Conservation (phyloP, 2,329 filamentous ascomycete species). For the Penicillium sp. region DNA sequence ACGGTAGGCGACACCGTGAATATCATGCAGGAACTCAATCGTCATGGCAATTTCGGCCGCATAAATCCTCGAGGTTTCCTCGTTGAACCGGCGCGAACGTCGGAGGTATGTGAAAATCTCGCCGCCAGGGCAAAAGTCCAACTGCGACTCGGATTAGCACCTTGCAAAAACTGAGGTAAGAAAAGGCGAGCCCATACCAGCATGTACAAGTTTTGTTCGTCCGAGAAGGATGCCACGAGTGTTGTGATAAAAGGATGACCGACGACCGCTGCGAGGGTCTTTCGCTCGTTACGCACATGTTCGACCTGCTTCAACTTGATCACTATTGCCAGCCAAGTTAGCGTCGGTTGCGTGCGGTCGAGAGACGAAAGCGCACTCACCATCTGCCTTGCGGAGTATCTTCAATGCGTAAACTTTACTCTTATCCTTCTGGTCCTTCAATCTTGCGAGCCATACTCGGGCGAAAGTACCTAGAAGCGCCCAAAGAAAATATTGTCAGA, state of each 20-base stretch:
- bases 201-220: conserved; percentile 60
- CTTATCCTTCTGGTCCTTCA: conserved; percentile 40
- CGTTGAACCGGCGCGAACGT: conserved; percentile 62
- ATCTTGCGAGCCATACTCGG: conserved; percentile 50
- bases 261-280: conserved; percentile 61
- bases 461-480: conserved; percentile 50
- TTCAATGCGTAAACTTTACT: conserved; percentile 52
- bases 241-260: conserved; percentile 68
- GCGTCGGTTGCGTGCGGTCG: conserved; percentile 2
- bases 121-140: conserved; percentile 68
- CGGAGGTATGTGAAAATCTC: conserved; percentile 68
- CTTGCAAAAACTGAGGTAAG: not conserved
- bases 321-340: conserved; percentile 33
- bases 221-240: conserved; percentile 65
- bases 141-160: conserved; percentile 39
- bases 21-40: conserved; percentile 64
- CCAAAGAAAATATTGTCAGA: conserved; percentile 7
- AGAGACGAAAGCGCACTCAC: conserved; percentile 28
- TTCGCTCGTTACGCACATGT: conserved; percentile 67
- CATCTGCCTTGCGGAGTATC: conserved; percentile 52
- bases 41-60: conserved; percentile 67
- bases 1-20: conserved; percentile 65
- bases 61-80: conserved; percentile 64
- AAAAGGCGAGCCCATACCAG: conserved; percentile 37
- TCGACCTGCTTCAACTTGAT: conserved; percentile 67